Base-by-base conservation (phyloP, 2,329 filamentous ascomycete genomes). In the Tolypocladium pustulatum region DNA sequence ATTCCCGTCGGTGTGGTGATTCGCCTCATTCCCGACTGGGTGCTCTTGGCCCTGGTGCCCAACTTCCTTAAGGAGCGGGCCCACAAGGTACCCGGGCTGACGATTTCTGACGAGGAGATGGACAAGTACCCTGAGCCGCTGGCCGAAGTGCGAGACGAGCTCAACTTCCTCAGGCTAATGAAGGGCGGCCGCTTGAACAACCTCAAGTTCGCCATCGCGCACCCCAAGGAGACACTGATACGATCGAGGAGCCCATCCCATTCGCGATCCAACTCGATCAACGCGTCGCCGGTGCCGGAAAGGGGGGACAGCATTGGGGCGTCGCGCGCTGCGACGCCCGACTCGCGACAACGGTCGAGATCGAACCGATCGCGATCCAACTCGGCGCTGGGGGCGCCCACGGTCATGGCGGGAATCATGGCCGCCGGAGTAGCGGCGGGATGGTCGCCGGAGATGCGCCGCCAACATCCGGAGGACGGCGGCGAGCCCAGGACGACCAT, bases 171-270 rank as follows among this genome's bases (percentile, higher is more conserved):
- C 67, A 89, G 88, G 74, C 86, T 81, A 64, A 81, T 93, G 74
- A 91, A 89, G 74, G 90, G 90, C 64, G 90, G 90, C 43, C 88
- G 90, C 61, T 75, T 95, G 60, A 92, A 91, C 76, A 87, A 88
- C 68, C 78, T 95, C 64, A 90, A 86, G 73, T 93, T 91, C 70
- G 86, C 86, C 60, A 84, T 93, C 62, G 78, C 86, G 68, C 86
- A 93, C 67, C 88, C 89, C 60, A 86, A 84, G 66, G 86, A 91
- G 70, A 83, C 82, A 2, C 81, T 91, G 65, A 76, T 85, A 54
- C 80, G 80, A 65, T 84, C 81, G 54, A 79, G 83, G 65, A 87
- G 83, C 68, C 84, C 83, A 6, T 87, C 85, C 59, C 78, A 81
- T 68, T 85, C 81, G 63, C 74, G 87, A 61, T 86, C 83, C 57